These are phyloP conservation scores for Silene coronaria DNA, from an alignment of 179 eudicot genomes.

Conservation along the genomic window DNA sequence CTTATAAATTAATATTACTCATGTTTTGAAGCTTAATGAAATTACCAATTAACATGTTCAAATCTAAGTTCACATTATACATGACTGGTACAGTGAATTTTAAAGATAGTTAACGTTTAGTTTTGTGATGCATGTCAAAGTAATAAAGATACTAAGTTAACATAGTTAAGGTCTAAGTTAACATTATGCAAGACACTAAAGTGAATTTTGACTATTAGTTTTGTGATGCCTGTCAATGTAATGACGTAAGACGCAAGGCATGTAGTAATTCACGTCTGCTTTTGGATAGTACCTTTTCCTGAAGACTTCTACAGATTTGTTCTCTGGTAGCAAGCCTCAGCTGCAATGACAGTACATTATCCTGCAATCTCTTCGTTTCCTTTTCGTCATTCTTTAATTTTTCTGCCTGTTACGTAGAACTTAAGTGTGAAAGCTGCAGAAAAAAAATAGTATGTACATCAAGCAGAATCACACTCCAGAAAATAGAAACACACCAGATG, in stretches of 20 bases:
- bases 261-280: not conserved
- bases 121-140: too few species aligned
- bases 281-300: slow-evolving; percentile 52
- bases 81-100: too few species aligned
- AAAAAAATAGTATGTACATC: not conserved
- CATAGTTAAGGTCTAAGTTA: too few species aligned
- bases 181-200: too few species aligned
- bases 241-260: not conserved
- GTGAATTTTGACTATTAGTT: too few species aligned
- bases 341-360: slow-evolving; percentile 69
- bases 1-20: too few species aligned
- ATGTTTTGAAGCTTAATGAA: too few species aligned
- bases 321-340: slow-evolving; percentile 72
- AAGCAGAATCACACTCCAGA: not conserved
- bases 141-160: too few species aligned
- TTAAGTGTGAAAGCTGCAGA: not conserved
- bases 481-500: slow-evolving; percentile 51
- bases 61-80: too few species aligned
- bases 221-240: not conserved
- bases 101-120: too few species aligned
- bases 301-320: slow-evolving; percentile 57
- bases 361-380: slow-evolving; percentile 78
- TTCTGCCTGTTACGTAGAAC: slow-evolving; percentile 60
- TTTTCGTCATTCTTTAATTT: slow-evolving; percentile 88
- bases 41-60: too few species aligned